Percentiles rank a stretch among this genome's conserved stretches.
Evolutionary conservation across 1,284 basidiomycete species (phyloP).

Genomic region (Sanghuangporus sanghuang): DNA sequence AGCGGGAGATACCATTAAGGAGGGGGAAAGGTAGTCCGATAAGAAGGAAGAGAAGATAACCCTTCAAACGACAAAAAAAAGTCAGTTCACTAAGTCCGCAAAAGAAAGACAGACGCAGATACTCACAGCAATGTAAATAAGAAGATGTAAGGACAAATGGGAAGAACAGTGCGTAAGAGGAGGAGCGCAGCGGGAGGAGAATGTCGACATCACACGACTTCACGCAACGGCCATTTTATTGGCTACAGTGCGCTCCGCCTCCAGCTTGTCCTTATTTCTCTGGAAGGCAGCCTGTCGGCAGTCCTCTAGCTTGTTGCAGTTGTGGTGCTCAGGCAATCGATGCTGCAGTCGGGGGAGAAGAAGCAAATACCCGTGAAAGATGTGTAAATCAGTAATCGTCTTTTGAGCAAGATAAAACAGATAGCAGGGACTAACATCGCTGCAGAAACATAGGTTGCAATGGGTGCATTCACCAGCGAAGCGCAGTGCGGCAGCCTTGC

Average conservation of each 20-base stretch:
- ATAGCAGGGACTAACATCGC: slow-evolving; percentile 48
- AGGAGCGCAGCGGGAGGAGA: slow-evolving; percentile 6
- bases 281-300: slow-evolving; percentile 83
- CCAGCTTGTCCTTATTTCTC: slow-evolving; percentile 79
- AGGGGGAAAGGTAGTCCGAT: neutral
- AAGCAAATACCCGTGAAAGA: slow-evolving; percentile 16
- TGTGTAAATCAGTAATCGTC: neutral
- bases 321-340: slow-evolving; percentile 78
- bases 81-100: neutral
- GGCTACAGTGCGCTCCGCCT: slow-evolving; percentile 80
- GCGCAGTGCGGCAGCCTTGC: slow-evolving; percentile 72
- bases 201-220: slow-evolving; percentile 19
- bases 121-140: slow-evolving; percentile 6
- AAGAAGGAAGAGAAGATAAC: too few species aligned
- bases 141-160: slow-evolving; percentile 13
- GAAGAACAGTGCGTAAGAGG: slow-evolving; percentile 7
- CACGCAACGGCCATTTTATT: slow-evolving; percentile 79
- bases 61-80: neutral
- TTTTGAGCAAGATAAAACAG: neutral
- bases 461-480: slow-evolving; percentile 80
- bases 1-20: neutral
- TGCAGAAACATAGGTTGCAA: slow-evolving; percentile 72
- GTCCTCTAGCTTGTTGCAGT: slow-evolving; percentile 71
- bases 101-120: neutral
- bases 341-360: slow-evolving; percentile 46